Base-by-base conservation (phyloP, 2,329 filamentous ascomycete genomes). In the Fusarium buharicum region DNA sequence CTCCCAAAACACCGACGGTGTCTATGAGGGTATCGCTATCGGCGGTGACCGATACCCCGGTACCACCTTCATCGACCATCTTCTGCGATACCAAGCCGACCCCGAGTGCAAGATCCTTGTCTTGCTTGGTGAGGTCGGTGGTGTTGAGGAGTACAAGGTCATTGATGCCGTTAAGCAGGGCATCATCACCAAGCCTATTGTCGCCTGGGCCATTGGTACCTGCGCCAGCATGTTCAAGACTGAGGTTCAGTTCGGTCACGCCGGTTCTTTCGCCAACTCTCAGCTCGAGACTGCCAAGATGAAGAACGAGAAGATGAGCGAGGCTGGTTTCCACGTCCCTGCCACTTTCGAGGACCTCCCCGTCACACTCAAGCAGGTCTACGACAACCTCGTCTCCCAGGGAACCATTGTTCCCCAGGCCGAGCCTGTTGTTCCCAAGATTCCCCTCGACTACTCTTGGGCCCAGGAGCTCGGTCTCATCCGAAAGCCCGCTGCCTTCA, bases 221-320 rank as follows among this genome's bases (percentile, higher is more conserved):
- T 97, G 96, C 80, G 95, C 95, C 66, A 94, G 92, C 86, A 95
- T 99, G 93, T 96, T 99, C 86, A 98, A 97, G 90, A 99, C 95
- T 36, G 95, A 99, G 84, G 95, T 99, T 40, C 95, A 99, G 81
- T 99, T 99, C 82, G 95, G 95, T 75, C 95, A 99, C 84, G 95
- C 95, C 73, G 95, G 95, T 81, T 93, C 95, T 50, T 97, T 97
- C 71, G 95, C 95, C 85, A 99, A 99, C 88, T 99, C 95, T 56
- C 91, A 97, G 81, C 92, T 99, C 73, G 95, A 99, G 87, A 98
- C 95, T 59, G 95, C 95, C 55, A 90, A 91, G 57, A 86, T 86
- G 80, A 99, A 99, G 92, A 99, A 99, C 88, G 88, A 95, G 87
- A 86, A 85, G 72, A 99, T 99, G 95, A 89, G 86, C 73, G 93